Percentiles rank a stretch among this genome's conserved stretches.
Conservation (phyloP, 306 rosid species). For the Phaseolus lunatus region DNA sequence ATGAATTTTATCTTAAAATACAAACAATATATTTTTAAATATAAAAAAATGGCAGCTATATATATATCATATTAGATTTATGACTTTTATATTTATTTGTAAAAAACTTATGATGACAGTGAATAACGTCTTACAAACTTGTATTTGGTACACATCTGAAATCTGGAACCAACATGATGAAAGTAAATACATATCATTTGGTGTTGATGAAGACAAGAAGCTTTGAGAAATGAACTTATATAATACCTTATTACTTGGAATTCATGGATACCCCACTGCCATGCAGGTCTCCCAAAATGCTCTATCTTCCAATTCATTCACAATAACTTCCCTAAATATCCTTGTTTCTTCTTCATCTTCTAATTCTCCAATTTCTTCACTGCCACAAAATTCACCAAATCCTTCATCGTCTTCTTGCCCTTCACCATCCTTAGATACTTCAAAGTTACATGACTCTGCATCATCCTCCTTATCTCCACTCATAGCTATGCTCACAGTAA, state of each 20-base stretch:
- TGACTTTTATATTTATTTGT: too few species aligned
- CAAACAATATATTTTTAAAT: neutral
- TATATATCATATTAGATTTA: too few species aligned
- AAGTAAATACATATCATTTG: neutral
- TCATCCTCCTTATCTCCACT: constrained; percentile 1
- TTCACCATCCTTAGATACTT: neutral
- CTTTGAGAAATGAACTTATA: too few species aligned
- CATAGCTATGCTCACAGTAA: too few species aligned
- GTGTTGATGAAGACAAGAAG: neutral
- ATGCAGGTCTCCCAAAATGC: constrained; percentile 28
- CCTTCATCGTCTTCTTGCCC: neutral
- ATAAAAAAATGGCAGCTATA: neutral
- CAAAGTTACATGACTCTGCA: constrained; percentile 26
- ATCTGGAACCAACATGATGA: neutral
- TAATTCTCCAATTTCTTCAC: neutral
- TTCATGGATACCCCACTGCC: constrained; percentile 26
- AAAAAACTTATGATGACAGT: too few species aligned
- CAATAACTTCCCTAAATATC: too few species aligned
- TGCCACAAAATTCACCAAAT: neutral
- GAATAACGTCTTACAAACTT: too few species aligned
- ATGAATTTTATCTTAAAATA: neutral
- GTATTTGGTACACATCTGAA: neutral
- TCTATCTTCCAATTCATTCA: constrained; percentile 1
- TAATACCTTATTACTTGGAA: too few species aligned
- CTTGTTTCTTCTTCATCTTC: constrained; percentile 18